phyloP scores from a whole-genome alignment of 805 yeast species.

The Metschnikowia peoriensis region DNA sequence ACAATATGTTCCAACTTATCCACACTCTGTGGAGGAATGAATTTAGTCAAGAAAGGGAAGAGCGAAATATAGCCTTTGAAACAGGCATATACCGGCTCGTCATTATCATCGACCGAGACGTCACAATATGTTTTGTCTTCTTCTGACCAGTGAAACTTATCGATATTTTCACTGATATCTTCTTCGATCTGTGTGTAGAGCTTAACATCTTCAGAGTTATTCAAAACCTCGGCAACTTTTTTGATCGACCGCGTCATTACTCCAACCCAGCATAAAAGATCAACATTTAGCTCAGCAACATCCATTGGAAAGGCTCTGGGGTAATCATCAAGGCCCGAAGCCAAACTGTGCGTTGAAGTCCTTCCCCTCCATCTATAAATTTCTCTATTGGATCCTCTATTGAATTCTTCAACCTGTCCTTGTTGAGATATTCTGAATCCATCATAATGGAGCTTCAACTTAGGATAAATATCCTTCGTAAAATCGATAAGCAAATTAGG shows the following conservation, averaged over 20 bases:
- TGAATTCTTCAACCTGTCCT: slow-evolving; percentile 74
- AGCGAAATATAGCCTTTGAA: slow-evolving; percentile 85
- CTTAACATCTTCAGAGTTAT: slow-evolving; percentile 55
- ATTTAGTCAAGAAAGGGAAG: slow-evolving; percentile 77
- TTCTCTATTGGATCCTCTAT: slow-evolving; percentile 51
- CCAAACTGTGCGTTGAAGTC: slow-evolving; percentile 77
- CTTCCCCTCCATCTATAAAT: slow-evolving; percentile 94
- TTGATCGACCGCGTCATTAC: slow-evolving; percentile 84
- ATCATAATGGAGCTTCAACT: slow-evolving; percentile 70
- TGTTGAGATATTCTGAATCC: slow-evolving; percentile 82
- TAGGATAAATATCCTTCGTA: slow-evolving; percentile 70
- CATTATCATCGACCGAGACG: slow-evolving; percentile 69
- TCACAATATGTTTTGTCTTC: slow-evolving; percentile 74
- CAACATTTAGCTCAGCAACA: slow-evolving; percentile 87
- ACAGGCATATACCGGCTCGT: slow-evolving; percentile 67
- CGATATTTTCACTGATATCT: slow-evolving; percentile 62
- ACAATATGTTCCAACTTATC: slow-evolving; percentile 51
- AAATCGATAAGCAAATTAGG: slow-evolving; percentile 60
- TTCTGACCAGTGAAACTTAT: slow-evolving; percentile 77
- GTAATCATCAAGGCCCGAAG: slow-evolving; percentile 94
- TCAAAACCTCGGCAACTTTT: slow-evolving; percentile 64
- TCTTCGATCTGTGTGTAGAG: slow-evolving; percentile 52
- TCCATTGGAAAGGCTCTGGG: slow-evolving; percentile 84
- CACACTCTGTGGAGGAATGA: slow-evolving; percentile 48
- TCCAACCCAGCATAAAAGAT: slow-evolving; percentile 89